Base-by-base conservation (phyloP, 805 yeast species). In the Candida adriatica region DNA sequence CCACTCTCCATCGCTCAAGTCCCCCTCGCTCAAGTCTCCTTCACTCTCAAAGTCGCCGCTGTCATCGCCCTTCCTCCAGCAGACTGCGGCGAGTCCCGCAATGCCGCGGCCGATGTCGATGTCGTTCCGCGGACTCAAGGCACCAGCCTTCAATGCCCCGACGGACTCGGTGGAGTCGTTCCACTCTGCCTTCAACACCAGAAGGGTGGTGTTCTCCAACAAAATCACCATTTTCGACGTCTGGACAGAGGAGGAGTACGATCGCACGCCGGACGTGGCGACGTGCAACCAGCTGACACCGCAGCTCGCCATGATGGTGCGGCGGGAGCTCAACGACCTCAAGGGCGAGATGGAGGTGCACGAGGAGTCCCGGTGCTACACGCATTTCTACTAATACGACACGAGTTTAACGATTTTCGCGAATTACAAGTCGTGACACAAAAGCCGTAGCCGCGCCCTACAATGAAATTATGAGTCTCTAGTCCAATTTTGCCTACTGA, bases 231-330 rank as follows among this genome's bases (percentile, higher is more conserved):
- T 92, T 26, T 90, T 78, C 56, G 94, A 86, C 38, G 90, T 96
- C 1, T 86, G 81, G 55, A 71, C 79, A 37, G 77, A 78, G 22
- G 77, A 72, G 13, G 96, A 83, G 43, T 90, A 90, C 56, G 96
- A 90, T 56, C 75, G 98, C 48, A 86, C 79, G 42, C 96, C 96
- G 0, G 96, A 87, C 41, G 66, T 78, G 18, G 94, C 95, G 4
- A 87, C 96, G 2, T 90, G 96, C 59, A 86, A 88, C 56, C 86
- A 80, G 51, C 65, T 87, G 54, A 87, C 95, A 1, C 95, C 96
- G 6, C 66, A 70, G 35, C 59, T 87, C 51, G 96, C 96, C 0
- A 87, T 84, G 55, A 75, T 73, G 56, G 86, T 90, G 46, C 81
- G 79, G 58, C 82, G 79, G 23, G 97, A 90, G 56, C 63, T 90